A percentile compares a stretch with the other conserved stretches of the same genome.
These are phyloP conservation scores for Saitozyma sp. DNA, from an alignment of 768 basidiomycete genomes.

Conservation along the genomic window DNA sequence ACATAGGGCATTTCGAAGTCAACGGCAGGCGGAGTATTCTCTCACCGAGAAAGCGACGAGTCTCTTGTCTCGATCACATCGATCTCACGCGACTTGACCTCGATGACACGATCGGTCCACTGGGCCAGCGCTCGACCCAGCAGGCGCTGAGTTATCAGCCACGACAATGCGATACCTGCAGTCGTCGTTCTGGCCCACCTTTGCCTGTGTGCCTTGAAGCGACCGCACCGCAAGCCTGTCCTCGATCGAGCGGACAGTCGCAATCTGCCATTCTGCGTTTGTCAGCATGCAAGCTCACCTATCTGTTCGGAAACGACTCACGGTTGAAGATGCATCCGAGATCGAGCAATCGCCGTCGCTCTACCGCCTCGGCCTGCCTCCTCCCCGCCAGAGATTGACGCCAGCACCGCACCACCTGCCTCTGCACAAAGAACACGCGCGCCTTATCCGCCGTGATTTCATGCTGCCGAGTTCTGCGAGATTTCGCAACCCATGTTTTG, in stretches of 20 bases:
- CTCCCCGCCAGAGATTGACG: constrained; percentile 4
- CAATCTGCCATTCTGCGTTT: constrained; percentile 21
- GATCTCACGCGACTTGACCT: constrained; percentile 38
- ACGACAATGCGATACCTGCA: not conserved
- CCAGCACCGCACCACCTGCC: constrained; percentile 28
- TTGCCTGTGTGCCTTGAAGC: constrained; percentile 8
- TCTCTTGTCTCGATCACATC: constrained; percentile 26
- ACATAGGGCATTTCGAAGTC: not conserved
- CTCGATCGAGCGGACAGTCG: constrained; percentile 11
- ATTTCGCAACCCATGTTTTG: constrained; percentile 17
- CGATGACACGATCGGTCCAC: constrained; percentile 41
- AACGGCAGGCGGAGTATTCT: too few species aligned
- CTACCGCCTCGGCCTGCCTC: constrained; percentile 19
- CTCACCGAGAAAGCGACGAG: constrained; percentile 9
- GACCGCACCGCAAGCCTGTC: constrained; percentile 4
- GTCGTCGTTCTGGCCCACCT: constrained; percentile 8
- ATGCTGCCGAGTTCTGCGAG: constrained; percentile 13
- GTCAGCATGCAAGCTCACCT: constrained; percentile 1
- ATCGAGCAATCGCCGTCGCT: constrained; percentile 10
- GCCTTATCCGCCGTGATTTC: constrained; percentile 28
- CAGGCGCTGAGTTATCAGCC: constrained; percentile 14
- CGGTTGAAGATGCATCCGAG: constrained; percentile 23
- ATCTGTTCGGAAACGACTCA: constrained; percentile 6
- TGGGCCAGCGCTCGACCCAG: constrained; percentile 7
- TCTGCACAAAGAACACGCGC: constrained; percentile 33